Evolutionary conservation across 371 early-diverging fungal genomes (phyloP).

Genomic region (Mucor racemosus): DNA sequence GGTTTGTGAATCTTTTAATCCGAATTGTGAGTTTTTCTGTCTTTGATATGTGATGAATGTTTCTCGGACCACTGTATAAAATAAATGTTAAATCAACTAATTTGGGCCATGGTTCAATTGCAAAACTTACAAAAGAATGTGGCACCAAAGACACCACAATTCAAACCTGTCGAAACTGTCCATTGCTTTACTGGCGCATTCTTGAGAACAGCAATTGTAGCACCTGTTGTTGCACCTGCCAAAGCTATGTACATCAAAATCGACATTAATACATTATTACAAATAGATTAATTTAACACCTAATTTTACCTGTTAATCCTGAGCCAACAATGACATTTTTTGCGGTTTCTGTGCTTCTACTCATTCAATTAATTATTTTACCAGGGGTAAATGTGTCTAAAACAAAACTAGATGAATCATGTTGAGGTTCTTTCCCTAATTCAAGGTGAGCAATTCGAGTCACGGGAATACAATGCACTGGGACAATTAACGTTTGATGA

Average conservation of each 20-base stretch:
- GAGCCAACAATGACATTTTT: constrained; percentile 25
- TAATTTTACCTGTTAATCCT: constrained; percentile 19
- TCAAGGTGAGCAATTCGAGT: background rate
- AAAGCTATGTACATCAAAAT: constrained; percentile 19
- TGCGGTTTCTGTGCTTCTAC: constrained; percentile 26
- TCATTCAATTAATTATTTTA: constrained; percentile 14
- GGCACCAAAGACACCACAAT: constrained; percentile 50
- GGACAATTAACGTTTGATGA: no score
- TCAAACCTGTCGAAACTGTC: constrained; percentile 42
- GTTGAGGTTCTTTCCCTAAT: background rate
- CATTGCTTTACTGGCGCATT: constrained; percentile 44
- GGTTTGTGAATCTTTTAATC: constrained; percentile 62
- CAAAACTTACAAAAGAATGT: constrained; percentile 51
- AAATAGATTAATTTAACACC: background rate
- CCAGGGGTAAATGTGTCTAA: constrained; percentile 1
- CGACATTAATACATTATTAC: background rate
- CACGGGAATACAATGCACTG: background rate
- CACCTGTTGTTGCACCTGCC: constrained; percentile 58
- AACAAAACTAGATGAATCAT: background rate
- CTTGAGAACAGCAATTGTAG: constrained; percentile 50
- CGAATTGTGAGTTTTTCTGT: constrained; percentile 59
- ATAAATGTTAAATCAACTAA: background rate
- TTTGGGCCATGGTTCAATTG: background rate
- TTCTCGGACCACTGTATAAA: constrained; percentile 47
- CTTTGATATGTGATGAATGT: constrained; percentile 59